Conservation (phyloP, 31 red algal species). For the Asparagopsis taxiformis region DNA sequence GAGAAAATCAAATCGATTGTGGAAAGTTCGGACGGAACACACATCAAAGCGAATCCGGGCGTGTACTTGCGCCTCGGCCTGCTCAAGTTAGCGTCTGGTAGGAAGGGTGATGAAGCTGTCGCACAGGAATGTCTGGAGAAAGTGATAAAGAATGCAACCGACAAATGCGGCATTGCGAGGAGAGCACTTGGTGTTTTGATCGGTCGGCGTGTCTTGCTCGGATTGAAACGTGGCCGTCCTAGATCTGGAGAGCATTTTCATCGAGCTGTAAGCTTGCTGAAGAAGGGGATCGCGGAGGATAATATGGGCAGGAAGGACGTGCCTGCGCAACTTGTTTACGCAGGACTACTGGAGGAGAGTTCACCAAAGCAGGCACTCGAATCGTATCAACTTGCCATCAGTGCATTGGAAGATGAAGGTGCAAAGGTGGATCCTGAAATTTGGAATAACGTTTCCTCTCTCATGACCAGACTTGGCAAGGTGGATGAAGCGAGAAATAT, state of each 20-base stretch:
- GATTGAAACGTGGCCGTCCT: constrained; percentile 29
- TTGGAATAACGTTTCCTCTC: constrained; percentile 54
- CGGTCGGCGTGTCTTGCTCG: constrained; percentile 40
- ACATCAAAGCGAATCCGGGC: constrained; percentile 33
- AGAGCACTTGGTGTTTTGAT: constrained; percentile 50
- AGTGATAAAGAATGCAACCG: constrained; percentile 29
- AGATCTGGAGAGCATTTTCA: constrained; percentile 48
- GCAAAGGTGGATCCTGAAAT: constrained; percentile 45
- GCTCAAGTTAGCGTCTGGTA: constrained; percentile 45
- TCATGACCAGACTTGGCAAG: constrained; percentile 31
- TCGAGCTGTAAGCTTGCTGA: constrained; percentile 33
- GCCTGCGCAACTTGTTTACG: constrained; percentile 45
- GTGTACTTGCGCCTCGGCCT: constrained; percentile 47
- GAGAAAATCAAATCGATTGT: constrained; percentile 35
- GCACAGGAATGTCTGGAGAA: constrained; percentile 63
- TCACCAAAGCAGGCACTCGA: constrained; percentile 42
- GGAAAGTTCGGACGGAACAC: constrained; percentile 7
- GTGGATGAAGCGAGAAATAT: constrained; percentile 36
- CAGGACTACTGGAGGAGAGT: constrained; percentile 44
- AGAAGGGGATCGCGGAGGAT: constrained; percentile 31
- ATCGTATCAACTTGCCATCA: constrained; percentile 31
- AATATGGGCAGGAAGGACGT: constrained; percentile 40
- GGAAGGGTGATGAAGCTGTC: constrained; percentile 47
- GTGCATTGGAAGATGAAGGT: constrained; percentile 26
- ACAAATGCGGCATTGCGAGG: constrained; percentile 53